Percentiles rank a stretch among this genome's conserved stretches.
These are phyloP conservation scores for Vachellia pachyceras DNA, from an alignment of 306 rosid species.

Conservation along the genomic window DNA sequence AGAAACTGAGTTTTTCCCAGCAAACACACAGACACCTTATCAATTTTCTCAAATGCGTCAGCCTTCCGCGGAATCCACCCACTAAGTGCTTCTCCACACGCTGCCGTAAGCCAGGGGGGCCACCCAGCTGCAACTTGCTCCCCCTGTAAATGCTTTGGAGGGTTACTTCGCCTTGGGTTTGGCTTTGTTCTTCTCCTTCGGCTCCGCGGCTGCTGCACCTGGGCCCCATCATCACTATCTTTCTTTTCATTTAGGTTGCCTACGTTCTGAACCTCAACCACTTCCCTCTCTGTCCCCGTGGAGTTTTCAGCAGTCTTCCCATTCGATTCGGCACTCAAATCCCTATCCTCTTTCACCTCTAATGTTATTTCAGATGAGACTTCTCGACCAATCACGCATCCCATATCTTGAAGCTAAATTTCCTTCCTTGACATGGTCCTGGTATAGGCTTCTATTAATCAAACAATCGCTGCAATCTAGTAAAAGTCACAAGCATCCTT, in stretches of 20 bases:
- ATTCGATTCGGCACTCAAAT: conserved; percentile 52
- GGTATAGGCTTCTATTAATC: conserved; percentile 27
- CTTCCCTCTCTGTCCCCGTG: conserved; percentile 34
- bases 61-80: conserved; percentile 97
- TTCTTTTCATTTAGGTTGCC: conserved; percentile 53
- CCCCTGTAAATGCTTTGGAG: conserved; percentile 69
- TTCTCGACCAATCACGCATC: conserved; percentile 81
- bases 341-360: conserved; percentile 58
- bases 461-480: conserved; percentile 43
- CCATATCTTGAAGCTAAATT: conserved; percentile 78
- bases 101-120: conserved; percentile 94
- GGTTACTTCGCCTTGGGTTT: conserved; percentile 70
- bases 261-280: conserved; percentile 52
- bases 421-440: conserved; percentile 54
- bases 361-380: conserved; percentile 56
- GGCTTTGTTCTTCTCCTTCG: conserved; percentile 71
- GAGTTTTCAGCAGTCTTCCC: conserved; percentile 62
- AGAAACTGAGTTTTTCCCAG: background rate
- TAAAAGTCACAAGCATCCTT: conserved; percentile 1
- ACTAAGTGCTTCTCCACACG: conserved; percentile 85
- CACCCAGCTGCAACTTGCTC: conserved; percentile 89
- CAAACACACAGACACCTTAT: conserved; percentile 59
- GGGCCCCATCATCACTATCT: conserved; percentile 34
- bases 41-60: conserved; percentile 89
- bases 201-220: conserved; percentile 50